Evolutionary conservation across 73 alveolate species (phyloP), one percentile per base, ranked within the genome.

Genomic region (Stentor roeselii): DNA sequence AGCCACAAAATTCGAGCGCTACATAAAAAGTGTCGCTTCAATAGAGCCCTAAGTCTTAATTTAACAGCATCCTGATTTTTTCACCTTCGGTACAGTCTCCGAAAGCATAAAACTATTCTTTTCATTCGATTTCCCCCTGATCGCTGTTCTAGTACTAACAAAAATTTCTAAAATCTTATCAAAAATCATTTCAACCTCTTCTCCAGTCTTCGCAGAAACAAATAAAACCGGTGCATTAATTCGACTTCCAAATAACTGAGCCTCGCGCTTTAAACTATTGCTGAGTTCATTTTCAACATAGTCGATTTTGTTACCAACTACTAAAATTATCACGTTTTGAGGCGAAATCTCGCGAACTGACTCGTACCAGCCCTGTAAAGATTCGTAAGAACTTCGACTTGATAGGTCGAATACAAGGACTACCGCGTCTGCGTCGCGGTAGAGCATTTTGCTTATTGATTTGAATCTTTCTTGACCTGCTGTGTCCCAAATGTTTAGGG

Each of bases 191-290:
- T 50, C 67, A 11, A 50, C 21, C 6, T 50, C 21, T 50, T 50
- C 67, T 50, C 67, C 67, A 50, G 67, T 50, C 67, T 50, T 50
- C 6, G 67, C 67, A 50, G 67, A 50, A 11, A 50, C 67, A 11
- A 11, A 21, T 11, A 11, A 50, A 11, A 50, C 21, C 21, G 67
- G 21, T 11, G 67, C 67, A 11, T 21, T 21, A 50, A 50, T 50
- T 50, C 21, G 6, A 11, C 21, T 50, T 11, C 30, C 67, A 50
- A 11, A 50, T 50, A 11, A 6, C 21, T 50, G 30, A 50, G 67
- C 67, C 21, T 50, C 67, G 6, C 21, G 30, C 21, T 50, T 21
- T 11, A 6, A 11, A 50, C 6, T 21, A 11, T 50, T 6, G 21
- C 6, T 50, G 21, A 11, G 21, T 50, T 50, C 67, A 50, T 50